These are phyloP conservation scores for Dactylis glomerata DNA, from an alignment of 176 grass and related monocot species.

Conservation along the genomic window DNA sequence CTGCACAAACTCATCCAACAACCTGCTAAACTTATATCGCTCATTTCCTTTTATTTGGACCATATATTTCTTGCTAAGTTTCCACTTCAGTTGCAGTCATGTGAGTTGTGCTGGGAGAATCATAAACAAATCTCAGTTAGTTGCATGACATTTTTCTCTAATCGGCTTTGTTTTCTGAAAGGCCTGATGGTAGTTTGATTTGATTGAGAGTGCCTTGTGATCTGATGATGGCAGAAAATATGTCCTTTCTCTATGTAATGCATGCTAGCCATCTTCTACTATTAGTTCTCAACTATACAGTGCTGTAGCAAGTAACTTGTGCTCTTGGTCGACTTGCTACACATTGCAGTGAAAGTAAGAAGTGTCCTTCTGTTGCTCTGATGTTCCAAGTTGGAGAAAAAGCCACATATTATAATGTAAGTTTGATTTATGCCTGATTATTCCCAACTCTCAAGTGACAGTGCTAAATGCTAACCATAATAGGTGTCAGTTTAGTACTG, in stretches of 20 bases:
- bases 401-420: conserved; percentile 85
- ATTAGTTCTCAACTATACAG: conserved; percentile 21
- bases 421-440: conserved; percentile 20
- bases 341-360: conserved; percentile 46
- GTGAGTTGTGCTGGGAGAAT: not conserved
- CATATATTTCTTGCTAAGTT: not conserved
- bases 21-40: not conserved
- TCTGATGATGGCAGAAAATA: not conserved
- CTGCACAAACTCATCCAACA: not conserved
- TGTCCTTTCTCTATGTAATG: not conserved
- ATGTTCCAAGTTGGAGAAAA: conserved; percentile 99
- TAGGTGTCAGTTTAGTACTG: conserved; percentile 12
- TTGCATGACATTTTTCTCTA: conserved; percentile 2
- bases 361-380: conserved; percentile 97
- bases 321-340: conserved; percentile 21
- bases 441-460: conserved; percentile 8
- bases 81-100: not conserved
- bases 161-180: conserved; percentile 15
- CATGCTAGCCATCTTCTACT: conserved; percentile 1
- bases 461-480: not conserved
- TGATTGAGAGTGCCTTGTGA: not conserved
- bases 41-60: not conserved
- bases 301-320: conserved; percentile 12
- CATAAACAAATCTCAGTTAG: not conserved
- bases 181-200: not conserved